Percentiles rank a stretch among this genome's conserved stretches.
phyloP scores from a whole-genome alignment of 345 rosid genomes.

The Moricandia arvensis region DNA sequence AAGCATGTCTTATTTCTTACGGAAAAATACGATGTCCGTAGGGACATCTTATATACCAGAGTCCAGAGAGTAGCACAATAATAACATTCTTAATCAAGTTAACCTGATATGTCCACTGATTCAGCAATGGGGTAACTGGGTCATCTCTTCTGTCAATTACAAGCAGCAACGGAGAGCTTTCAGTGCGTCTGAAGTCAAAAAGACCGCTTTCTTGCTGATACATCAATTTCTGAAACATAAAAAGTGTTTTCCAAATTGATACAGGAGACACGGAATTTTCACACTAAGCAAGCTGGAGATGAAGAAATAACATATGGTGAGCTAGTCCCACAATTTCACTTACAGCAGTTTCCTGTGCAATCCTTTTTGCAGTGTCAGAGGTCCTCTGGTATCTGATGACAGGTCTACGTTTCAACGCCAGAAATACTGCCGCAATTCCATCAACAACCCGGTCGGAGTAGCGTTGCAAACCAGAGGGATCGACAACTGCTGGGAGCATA shows the following conservation, averaged over 20 bases:
- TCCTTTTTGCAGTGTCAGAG: constrained; percentile 93
- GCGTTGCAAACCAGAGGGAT: constrained; percentile 89
- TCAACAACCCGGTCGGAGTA: constrained; percentile 82
- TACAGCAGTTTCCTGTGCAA: constrained; percentile 93
- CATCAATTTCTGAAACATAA: constrained; percentile 79
- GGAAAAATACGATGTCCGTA: constrained; percentile 7
- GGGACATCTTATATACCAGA: constrained; percentile 20
- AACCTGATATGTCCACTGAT: constrained; percentile 99
- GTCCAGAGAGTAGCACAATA: constrained; percentile 9
- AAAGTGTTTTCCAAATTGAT: constrained; percentile 18
- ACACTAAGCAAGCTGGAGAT: constrained; percentile 3
- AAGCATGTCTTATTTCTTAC: constrained; percentile 22
- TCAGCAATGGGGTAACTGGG: constrained; percentile 89
- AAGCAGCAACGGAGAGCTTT: constrained; percentile 78
- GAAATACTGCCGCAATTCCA: constrained; percentile 77
- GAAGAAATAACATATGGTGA: constrained; percentile 4
- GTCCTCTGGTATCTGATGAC: constrained; percentile 91
- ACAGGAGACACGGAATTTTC: neutral
- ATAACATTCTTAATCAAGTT: constrained; percentile 11
- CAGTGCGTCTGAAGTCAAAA: constrained; percentile 92
- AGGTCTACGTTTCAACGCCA: constrained; percentile 91
- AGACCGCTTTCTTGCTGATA: constrained; percentile 97
- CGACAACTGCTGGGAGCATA: constrained; percentile 96
- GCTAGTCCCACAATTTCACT: constrained; percentile 35
- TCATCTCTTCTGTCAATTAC: constrained; percentile 95